Base-by-base conservation (phyloP, 768 basidiomycete genomes). In the Phlebiopsis flavidoalba region DNA sequence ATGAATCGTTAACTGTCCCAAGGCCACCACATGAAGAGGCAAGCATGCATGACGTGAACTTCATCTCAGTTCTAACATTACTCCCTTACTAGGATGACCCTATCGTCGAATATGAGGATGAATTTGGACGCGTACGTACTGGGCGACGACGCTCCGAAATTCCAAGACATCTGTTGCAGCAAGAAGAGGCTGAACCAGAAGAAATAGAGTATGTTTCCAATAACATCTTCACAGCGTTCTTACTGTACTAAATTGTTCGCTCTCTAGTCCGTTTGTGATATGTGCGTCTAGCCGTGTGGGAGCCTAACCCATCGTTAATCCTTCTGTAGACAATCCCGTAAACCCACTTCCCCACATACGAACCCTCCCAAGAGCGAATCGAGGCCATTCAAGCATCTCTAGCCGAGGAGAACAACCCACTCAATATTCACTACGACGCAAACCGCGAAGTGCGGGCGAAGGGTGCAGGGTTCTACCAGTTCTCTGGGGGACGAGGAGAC, bases 381-480 rank as follows among this genome's bases (percentile, higher is more conserved):
- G 87, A 88, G 4, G 85, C 87, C 59, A 88, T 95, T 57, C 83
- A 82, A 59, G 86, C 86, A 59, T 82, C 84, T 15, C 76, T 83
- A 45, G 81, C 86, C 1, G 91, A 95, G 64, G 75, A 83, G 37
- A 82, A 87, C 63, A 89, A 87, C 50, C 90, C 89, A 0, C 79
- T 91, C 7, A 78, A 82, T 11, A 73, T 80, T 2, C 93, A 97
- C 72, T 99, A 93, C 70, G 91, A 98, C 70, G 83, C 92, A 0
- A 79, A 83, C 0, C 76, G 74, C 54, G 96, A 99, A 74, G 86
- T 90, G 19, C 90, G 97, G 15, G 84, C 89, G 12, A 89, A 88
- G 71, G 97, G 91, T 48, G 95, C 96, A 0, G 95, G 85, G 0
- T 93, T 90, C 74, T 97, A 96, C 72, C 89, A 92, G 70, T 95